phyloP scores from a whole-genome alignment of 371 early-diverging fungal genomes.

The Thermomucor indicae-seudaticae region DNA sequence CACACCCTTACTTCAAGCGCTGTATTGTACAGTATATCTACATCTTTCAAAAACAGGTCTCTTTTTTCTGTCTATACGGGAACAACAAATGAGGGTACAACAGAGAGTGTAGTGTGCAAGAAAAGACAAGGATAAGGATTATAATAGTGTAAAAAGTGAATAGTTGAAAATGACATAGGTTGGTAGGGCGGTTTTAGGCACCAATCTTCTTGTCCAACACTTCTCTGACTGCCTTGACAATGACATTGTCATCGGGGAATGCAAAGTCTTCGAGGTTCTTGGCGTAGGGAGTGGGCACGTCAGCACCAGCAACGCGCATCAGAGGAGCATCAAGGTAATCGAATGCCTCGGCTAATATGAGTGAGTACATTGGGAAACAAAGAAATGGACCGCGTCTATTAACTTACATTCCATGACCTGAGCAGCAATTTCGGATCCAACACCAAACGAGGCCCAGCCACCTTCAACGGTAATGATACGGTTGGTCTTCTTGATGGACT shows the following conservation, averaged over 20 bases:
- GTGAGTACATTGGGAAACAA: not conserved
- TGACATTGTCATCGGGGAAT: conserved; percentile 87
- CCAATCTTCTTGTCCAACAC: conserved; percentile 18
- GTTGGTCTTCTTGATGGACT: conserved; percentile 97
- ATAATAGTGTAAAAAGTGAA: not conserved
- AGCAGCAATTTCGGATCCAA: conserved; percentile 97
- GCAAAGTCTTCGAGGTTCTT: conserved; percentile 89
- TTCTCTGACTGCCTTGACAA: conserved; percentile 62
- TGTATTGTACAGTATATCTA: too few species aligned
- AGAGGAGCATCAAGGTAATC: conserved; percentile 97
- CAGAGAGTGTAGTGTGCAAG: not conserved
- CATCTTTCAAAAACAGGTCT: too few species aligned
- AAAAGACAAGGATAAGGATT: not conserved
- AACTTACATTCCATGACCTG: conserved; percentile 86
- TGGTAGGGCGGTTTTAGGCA: conserved; percentile 5
- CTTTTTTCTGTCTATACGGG: too few species aligned
- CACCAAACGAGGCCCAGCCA: conserved; percentile 96
- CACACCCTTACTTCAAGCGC: too few species aligned
- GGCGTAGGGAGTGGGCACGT: conserved; percentile 99
- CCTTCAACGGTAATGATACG: conserved; percentile 96
- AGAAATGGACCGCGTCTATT: not conserved
- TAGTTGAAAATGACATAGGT: not conserved
- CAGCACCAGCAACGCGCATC: conserved; percentile 94
- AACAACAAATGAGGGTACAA: not conserved
- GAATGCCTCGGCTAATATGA: conserved; percentile 76